Evolutionary conservation across 257 asterid genomes (phyloP).

Genomic region (Solanum megistacrolobum): DNA sequence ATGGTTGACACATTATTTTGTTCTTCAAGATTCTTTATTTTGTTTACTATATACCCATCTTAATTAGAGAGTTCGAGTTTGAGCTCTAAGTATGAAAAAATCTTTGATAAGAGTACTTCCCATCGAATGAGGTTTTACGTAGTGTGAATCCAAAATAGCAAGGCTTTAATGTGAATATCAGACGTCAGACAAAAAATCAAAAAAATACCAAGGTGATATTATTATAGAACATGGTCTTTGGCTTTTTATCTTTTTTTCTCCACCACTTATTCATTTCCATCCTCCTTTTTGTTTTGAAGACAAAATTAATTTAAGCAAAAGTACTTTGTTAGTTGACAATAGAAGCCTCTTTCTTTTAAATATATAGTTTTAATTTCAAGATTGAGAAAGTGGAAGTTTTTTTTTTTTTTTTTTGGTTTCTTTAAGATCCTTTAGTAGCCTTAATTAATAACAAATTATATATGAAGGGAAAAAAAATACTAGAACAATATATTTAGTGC

Average conservation of each 20-base stretch:
- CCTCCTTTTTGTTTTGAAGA: background rate
- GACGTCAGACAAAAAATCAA: no score
- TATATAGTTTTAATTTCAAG: background rate
- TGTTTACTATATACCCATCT: background rate
- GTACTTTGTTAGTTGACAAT: background rate
- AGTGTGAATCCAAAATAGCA: no score
- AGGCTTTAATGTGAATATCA: no score
- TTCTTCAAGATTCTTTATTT: background rate
- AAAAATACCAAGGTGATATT: background rate
- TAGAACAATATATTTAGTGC: background rate
- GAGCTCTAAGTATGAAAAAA: no score
- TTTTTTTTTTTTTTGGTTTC: background rate
- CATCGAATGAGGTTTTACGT: background rate
- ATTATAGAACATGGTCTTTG: background rate
- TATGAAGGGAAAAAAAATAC: background rate
- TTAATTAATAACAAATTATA: background rate
- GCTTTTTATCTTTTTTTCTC: background rate
- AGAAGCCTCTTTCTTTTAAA: background rate
- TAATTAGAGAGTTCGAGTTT: no score
- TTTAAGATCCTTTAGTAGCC: background rate
- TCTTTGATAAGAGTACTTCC: accelerated
- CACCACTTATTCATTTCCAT: background rate
- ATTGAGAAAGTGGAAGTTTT: background rate
- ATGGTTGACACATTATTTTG: background rate
- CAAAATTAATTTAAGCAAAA: background rate